Conservation (phyloP, 192 early-diverging fungal genomes). For the Dispira parvispora region DNA sequence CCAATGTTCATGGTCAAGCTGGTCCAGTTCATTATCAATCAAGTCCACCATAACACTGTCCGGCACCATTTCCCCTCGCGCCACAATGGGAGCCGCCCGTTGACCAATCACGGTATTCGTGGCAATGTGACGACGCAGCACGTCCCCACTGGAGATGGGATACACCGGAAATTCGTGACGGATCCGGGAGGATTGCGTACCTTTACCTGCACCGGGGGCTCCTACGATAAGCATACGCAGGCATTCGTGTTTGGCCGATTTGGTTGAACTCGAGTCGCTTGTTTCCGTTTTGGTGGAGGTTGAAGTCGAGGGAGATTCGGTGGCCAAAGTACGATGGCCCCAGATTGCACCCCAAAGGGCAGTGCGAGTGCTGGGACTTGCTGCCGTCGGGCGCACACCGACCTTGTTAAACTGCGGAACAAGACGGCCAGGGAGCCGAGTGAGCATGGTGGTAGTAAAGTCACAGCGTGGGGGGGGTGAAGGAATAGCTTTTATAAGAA, state of each 20-base stretch:
- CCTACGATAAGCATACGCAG: slow-evolving; percentile 9
- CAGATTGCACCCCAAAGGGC: no score
- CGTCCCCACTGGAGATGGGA: slow-evolving; percentile 72
- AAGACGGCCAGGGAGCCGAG: no score
- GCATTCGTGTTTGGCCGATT: not conserved
- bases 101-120: slow-evolving; percentile 40
- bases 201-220: slow-evolving; percentile 62
- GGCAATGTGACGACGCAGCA: slow-evolving; percentile 70
- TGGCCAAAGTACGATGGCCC: no score
- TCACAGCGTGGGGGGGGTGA: not conserved
- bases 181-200: slow-evolving; percentile 74
- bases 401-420: no score
- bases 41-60: slow-evolving; percentile 54
- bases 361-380: no score
- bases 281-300: not conserved
- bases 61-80: slow-evolving; percentile 40
- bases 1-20: slow-evolving; percentile 36
- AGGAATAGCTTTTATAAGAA: not conserved
- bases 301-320: no score
- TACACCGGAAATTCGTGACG: slow-evolving; percentile 43
- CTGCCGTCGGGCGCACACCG: no score
- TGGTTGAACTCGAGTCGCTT: not conserved
- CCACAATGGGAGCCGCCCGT: slow-evolving; percentile 34
- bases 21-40: slow-evolving; percentile 40
- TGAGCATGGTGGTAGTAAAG: no score